Percentiles rank a stretch among this genome's conserved stretches.
These are phyloP conservation scores for Colletotrichum echinochloae DNA, from an alignment of 2,329 filamentous ascomycete species.

Conservation along the genomic window DNA sequence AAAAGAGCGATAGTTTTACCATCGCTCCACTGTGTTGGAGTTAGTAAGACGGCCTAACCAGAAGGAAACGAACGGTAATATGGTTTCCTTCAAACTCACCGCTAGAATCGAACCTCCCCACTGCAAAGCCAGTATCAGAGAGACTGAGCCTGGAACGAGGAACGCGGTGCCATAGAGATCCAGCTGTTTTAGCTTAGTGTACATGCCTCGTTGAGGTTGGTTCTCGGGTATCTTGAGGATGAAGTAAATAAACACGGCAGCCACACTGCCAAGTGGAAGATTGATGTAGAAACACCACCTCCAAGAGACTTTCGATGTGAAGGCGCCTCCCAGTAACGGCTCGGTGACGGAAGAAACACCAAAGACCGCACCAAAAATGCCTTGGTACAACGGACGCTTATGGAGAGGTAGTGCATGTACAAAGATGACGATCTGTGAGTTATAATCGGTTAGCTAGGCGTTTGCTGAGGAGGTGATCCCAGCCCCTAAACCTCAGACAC, in stretches of 20 bases:
- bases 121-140: slow-evolving; percentile 60
- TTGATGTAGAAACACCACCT: slow-evolving; percentile 54
- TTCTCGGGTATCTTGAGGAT: slow-evolving; percentile 42
- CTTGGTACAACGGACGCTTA: slow-evolving; percentile 49
- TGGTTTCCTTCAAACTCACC: not conserved
- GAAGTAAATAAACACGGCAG: slow-evolving; percentile 44
- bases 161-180: slow-evolving; percentile 40
- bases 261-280: slow-evolving; percentile 48
- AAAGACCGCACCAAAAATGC: slow-evolving; percentile 54
- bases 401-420: slow-evolving; percentile 51
- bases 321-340: slow-evolving; percentile 46
- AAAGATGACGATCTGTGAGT: slow-evolving; percentile 54
- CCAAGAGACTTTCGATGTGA: slow-evolving; percentile 48
- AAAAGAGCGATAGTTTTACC: slow-evolving; percentile 58
- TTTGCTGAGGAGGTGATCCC: too few relatives aligned
- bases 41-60: not conserved
- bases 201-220: slow-evolving; percentile 35
- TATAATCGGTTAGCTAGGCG: slow-evolving; percentile 32
- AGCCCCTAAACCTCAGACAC: not conserved
- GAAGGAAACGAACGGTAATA: too few relatives aligned
- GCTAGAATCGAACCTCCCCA: slow-evolving; percentile 56
- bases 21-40: slow-evolving; percentile 51
- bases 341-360: slow-evolving; percentile 52
- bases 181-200: slow-evolving; percentile 46
- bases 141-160: slow-evolving; percentile 50